Evolutionary conservation across 495 filamentous ascomycete species (phyloP), one percentile per base, ranked within the genome.

Genomic region (Neurospora terricola): DNA sequence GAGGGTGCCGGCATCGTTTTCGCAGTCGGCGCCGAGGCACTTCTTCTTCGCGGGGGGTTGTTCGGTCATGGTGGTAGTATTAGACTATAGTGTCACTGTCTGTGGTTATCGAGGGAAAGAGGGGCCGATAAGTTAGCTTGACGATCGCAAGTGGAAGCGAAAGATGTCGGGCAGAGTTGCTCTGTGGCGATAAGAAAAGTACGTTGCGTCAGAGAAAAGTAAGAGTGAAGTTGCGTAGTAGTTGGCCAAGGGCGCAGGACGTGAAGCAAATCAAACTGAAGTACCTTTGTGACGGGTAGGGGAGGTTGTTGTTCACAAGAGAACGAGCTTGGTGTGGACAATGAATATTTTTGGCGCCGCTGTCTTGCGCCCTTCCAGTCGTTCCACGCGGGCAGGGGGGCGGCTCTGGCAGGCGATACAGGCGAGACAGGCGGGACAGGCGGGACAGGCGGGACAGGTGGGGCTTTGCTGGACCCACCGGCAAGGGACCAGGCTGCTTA

Each of bases 21-120:
- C 81, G 84, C 96, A 99, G 77, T 93, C 92, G 43, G 86, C 84
- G 12, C 96, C 93, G 36, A 89, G 83, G 78, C 96, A 99, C 81
- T 91, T 93, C 69, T 90, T 89, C 80, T 87, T 85, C 39, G 83
- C 82, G 8, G 82, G 80, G 2, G 84, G 80, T 82, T 85, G 83
- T 14, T 82, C 78, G 71, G 81, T 72, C 85, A 88, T 88, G 76
- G 75, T 76, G 76, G 54, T 62, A 16, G 54, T 69, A 71, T 69
- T 43, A 66, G 54, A 72, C 27, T 34, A n/a, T 16, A 16, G 21
- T 37, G 38, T 14, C 2, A 5, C 69, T 34, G 54, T 62, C 54
- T 34, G 54, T 62, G 45, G 14, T 62, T 62, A 62, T 62, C 27
- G 54, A 62, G 27, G 30, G 4, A 70, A 38, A 39, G 34, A 70